Conservation (phyloP, 495 filamentous ascomycete genomes). For the Aspergillus panamensis region DNA sequence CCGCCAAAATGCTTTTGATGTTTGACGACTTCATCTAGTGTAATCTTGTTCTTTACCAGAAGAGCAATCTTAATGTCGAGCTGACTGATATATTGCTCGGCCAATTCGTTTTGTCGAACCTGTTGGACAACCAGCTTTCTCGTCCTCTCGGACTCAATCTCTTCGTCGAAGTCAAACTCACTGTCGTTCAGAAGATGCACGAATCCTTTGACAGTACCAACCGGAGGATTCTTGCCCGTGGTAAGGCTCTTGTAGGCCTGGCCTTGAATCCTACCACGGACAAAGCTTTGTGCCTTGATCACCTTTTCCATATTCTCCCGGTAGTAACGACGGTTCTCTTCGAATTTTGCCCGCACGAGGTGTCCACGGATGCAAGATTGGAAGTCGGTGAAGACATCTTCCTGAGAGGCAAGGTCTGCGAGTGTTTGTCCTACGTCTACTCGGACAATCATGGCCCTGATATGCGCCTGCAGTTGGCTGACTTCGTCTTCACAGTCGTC, state of each 20-base stretch:
- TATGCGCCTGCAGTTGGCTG: slow-evolving; percentile 64
- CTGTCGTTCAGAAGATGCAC: slow-evolving; percentile 97
- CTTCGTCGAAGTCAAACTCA: slow-evolving; percentile 98
- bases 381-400: slow-evolving; percentile 66
- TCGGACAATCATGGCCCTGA: slow-evolving; percentile 75
- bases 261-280: slow-evolving; percentile 88
- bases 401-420: slow-evolving; percentile 73
- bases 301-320: slow-evolving; percentile 98
- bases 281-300: slow-evolving; percentile 95
- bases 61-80: slow-evolving; percentile 98
- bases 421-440: slow-evolving; percentile 66
- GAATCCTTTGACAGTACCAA: slow-evolving; percentile 94
- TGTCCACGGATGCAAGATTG: slow-evolving; percentile 73
- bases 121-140: slow-evolving; percentile 95
- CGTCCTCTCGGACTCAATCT: slow-evolving; percentile 90
- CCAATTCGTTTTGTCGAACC: slow-evolving; percentile 92
- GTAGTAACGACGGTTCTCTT: slow-evolving; percentile 82
- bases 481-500: slow-evolving; percentile 78
- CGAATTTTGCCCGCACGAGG: slow-evolving; percentile 70
- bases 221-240: slow-evolving; percentile 94
- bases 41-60: slow-evolving; percentile 99
- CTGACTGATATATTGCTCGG: slow-evolving; percentile 96
- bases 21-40: slow-evolving; percentile 93
- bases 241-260: slow-evolving; percentile 96
- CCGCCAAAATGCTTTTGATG: slow-evolving; percentile 97